Base-by-base conservation (phyloP, 805 yeast species). In the Lipomyces sp. region DNA sequence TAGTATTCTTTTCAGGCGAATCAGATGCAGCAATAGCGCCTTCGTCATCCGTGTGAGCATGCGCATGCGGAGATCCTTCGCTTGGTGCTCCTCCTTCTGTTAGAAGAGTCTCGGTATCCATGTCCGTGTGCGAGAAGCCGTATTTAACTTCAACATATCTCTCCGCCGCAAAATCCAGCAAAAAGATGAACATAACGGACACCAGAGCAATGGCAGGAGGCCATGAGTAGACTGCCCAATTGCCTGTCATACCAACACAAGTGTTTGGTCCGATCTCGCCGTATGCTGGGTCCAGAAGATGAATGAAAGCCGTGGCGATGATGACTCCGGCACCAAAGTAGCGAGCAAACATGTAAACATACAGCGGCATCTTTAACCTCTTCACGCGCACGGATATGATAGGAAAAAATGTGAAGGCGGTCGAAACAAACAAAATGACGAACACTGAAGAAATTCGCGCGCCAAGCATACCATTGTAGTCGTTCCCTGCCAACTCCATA, bases 271-370 rank as follows among this genome's bases (percentile, higher is more conserved):
- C 50, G 63, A 50, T 69, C 62, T 18, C 64, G 53, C 4, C 66
- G 62, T 30, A 63, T 63, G 13, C 70, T 65, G 50, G 57, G 54
- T 10, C 69, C 72, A 37, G 73, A 70, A 29, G 53, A 77, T 89
- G 94, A 65, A 89, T 83, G 72, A 87, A 89, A 0, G 92, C 90
- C 5, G 94, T 89, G 10, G 93, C 89, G 3, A 89, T 80, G 71
- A 89, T 89, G 57, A 89, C 93, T 60, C 94, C 94, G 4, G 91
- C 83, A 71, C 94, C 94, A 60, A 73, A 73, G 63, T 69, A 73
- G 55, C 69, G 66, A 33, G 70, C 69, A 35, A 70, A 37, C 48
- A 71, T 53, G 64, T 68, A 71, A 42, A 65, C 35, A 51, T 57
- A 55, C 30, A 66, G 63, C 5, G 68, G 72, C 13, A 69, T 62